Evolutionary conservation across 768 basidiomycete genomes (phyloP), one percentile per base, ranked within the genome.

Genomic region (Clitopilus passeckerianus): DNA sequence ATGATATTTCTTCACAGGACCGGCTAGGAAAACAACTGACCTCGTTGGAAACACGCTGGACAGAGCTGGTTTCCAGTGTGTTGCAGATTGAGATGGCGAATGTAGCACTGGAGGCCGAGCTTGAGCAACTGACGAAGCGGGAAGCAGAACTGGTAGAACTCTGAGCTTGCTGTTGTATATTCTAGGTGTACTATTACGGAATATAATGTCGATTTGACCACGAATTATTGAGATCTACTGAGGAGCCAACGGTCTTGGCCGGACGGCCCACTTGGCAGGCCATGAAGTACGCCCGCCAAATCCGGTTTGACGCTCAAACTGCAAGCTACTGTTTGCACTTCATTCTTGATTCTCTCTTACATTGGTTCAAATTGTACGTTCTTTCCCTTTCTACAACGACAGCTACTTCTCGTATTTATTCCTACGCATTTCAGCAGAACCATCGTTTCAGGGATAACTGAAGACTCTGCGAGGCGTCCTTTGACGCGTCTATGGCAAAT

Each of bases 31-130:
- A 83, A 55, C 91, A 95, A 66, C 75, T 98, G 60, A 90, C 85
- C 27, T 76, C 84, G 8, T 75, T 97, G 60, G 95, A 98, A 73
- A 89, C 84, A 35, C 82, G 87, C 62, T 98, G 95, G 95, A 95
- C 93, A 20, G 92, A 95, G 73, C 78, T 98, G 53, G 87, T 98
- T 58, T 94, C 93, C 57, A 89, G 75, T 66, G 90, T 95, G 50
- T 75, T 98, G 60, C 95, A 98, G 74, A 90, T 97, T 63, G 95
- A 97, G 79, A 87, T 98, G 86, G 96, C 95, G 16, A 95, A 94
- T 70, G 81, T 87, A 43, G 93, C 93, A 24, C 72, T 97, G 71
- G 93, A 95, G 65, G 86, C 78, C 5, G 93, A 97, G 67, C 79
- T 97, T 53, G 83, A 80, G 52, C 74, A 79, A 37, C 72, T 92